Evolutionary conservation across 2,329 filamentous ascomycete genomes (phyloP).

Genomic region (Sporothrix protearum): DNA sequence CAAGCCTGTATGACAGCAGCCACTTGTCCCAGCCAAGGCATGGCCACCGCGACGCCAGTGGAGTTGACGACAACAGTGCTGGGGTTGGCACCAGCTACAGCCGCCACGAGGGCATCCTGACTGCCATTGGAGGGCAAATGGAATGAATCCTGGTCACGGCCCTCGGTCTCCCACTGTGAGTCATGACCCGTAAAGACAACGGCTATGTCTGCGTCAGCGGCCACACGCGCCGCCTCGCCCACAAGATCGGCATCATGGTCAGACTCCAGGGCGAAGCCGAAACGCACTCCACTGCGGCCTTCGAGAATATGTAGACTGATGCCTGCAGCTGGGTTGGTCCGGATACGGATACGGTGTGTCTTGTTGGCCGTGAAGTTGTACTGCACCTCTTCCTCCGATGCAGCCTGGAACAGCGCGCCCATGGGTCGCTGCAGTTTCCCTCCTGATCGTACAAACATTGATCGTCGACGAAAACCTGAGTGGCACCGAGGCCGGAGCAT

Average conservation of each 20-base stretch:
- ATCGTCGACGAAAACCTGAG: conserved; percentile 54
- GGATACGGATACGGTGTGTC: conserved; percentile 3
- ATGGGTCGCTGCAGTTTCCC: conserved; percentile 62
- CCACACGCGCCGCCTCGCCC: neutral
- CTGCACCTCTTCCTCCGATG: neutral
- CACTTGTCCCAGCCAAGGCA: conserved; percentile 66
- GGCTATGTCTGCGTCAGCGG: conserved; percentile 54
- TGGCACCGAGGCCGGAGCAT: conserved; percentile 4
- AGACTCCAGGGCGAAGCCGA: conserved; percentile 61
- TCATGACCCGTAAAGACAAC: conserved; percentile 68
- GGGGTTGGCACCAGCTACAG: conserved; percentile 60
- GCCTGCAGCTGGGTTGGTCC: neutral
- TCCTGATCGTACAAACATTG: conserved; percentile 54
- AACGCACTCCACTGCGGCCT: conserved; percentile 56
- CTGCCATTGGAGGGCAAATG: conserved; percentile 52
- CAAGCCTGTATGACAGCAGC: conserved; percentile 66
- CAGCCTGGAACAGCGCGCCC: conserved; percentile 59
- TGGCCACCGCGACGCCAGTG: conserved; percentile 61
- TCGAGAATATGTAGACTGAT: conserved; percentile 64
- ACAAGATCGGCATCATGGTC: conserved; percentile 55
- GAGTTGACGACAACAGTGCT: conserved; percentile 66
- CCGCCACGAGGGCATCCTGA: conserved; percentile 61
- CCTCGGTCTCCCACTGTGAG: conserved; percentile 72
- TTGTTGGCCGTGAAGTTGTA: neutral
- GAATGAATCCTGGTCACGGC: conserved; percentile 59